Conservation (phyloP, 2,329 filamentous ascomycete species). For the Colletotrichum zoysiae region DNA sequence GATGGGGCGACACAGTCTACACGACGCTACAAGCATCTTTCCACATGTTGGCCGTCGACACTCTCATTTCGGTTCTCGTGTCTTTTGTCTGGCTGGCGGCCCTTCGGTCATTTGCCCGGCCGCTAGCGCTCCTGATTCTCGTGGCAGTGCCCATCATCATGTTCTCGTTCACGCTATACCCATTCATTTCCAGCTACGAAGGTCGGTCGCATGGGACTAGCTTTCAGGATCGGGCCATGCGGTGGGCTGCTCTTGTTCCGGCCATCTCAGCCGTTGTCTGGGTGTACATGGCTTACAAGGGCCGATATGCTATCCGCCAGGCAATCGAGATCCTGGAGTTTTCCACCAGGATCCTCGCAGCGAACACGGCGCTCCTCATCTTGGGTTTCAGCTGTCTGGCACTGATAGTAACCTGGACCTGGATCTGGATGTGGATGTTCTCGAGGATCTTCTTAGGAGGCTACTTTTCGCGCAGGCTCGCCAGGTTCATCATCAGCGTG, state of each 20-base stretch:
- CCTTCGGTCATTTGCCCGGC: slow-evolving; percentile 86
- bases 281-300: slow-evolving; percentile 85
- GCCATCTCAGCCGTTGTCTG: slow-evolving; percentile 80
- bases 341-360: slow-evolving; percentile 85
- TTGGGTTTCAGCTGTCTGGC: slow-evolving; percentile 85
- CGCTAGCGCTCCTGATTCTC: slow-evolving; percentile 84
- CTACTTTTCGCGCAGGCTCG: slow-evolving; percentile 74
- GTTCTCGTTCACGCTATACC: slow-evolving; percentile 90
- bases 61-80: slow-evolving; percentile 87
- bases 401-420: slow-evolving; percentile 88
- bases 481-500: slow-evolving; percentile 82
- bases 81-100: slow-evolving; percentile 92
- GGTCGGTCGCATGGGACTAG: slow-evolving; percentile 79
- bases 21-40: slow-evolving; percentile 88
- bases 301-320: slow-evolving; percentile 83
- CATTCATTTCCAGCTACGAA: slow-evolving; percentile 90
- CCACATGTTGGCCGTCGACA: slow-evolving; percentile 90
- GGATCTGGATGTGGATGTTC: slow-evolving; percentile 98
- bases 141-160: slow-evolving; percentile 88
- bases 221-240: slow-evolving; percentile 90
- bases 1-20: slow-evolving; percentile 94
- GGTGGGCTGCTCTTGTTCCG: slow-evolving; percentile 85
- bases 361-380: slow-evolving; percentile 84
- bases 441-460: slow-evolving; percentile 95
- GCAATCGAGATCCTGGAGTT: slow-evolving; percentile 94